Base-by-base conservation (phyloP, 2,329 filamentous ascomycete species). In the Cladobotryum mycophilum region DNA sequence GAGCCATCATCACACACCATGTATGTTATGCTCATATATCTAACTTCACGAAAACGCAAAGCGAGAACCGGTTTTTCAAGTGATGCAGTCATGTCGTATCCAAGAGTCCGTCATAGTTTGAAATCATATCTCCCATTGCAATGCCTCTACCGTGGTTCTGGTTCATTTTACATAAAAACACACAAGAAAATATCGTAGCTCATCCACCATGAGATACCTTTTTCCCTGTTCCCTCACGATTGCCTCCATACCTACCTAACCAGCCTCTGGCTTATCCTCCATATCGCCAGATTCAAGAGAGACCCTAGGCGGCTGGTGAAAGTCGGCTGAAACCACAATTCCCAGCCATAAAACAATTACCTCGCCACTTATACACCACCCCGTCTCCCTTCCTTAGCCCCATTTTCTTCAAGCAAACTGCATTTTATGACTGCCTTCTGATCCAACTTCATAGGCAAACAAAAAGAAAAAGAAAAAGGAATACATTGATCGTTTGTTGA, bases 401-500 rank as follows among this genome's bases (percentile, higher is more conserved):
- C 14, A 11, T 45, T 35, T 30, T 30, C 12, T 45, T 35, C 30
- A 20, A 33, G 30, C 42, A 34, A 45, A 30, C 30, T 30, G 17
- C 42, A 5, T 43, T 36, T 54, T 36, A 56, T 53, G 45, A 53
- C 50, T 53, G 53, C 53, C 48, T 52, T 53, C 38, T 48, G 49
- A 57, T 61, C 55, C 61, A 60, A 61, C 48, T 49, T 52, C 53
- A 51, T 45, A 52, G 42, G 44, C 45, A 47, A 42, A 41, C 12
- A 42, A 34, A 50, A 43, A 48, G 43, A 48, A 46, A 46, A 46
- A 38, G 35, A n/a, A 45, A 41, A 40, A 40, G 41, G 33, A 40
- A 42, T 17, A 41, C 20, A 17, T 20, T 18, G 46, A 49, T 42
- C 36, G 34, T 43, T 42, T 47, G 42, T 40, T 42, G 45, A 48